Evolutionary conservation across 1,284 basidiomycete genomes (phyloP).

Genomic region (Peniophora sp.): DNA sequence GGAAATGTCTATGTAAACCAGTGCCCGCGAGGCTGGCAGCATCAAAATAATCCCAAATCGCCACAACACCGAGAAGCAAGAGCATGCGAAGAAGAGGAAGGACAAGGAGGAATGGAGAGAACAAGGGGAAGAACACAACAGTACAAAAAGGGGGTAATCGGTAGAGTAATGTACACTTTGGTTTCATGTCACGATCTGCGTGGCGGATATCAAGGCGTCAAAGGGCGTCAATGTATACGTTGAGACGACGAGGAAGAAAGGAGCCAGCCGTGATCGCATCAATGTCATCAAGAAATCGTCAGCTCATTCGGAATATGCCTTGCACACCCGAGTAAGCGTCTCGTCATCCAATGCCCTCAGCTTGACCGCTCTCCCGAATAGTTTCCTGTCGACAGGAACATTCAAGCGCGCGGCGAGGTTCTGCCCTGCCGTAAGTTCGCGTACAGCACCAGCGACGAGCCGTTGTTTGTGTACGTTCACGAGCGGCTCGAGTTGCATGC

Average conservation of each 20-base stretch:
- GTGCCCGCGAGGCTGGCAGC: too few species aligned
- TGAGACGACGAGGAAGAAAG: too few species aligned
- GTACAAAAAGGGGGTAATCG: too few species aligned
- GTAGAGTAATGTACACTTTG: too few species aligned
- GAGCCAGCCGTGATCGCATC: not conserved
- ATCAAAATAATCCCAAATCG: conserved; percentile 6
- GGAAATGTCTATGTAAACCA: conserved; percentile 5
- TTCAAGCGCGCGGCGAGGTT: conserved; percentile 68
- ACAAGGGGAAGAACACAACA: not conserved
- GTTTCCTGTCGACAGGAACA: conserved; percentile 61
- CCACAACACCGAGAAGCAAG: conserved; percentile 1
- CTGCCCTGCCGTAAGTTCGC: conserved; percentile 71
- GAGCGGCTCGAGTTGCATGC: conserved; percentile 76
- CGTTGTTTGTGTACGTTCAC: conserved; percentile 88
- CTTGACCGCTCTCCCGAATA: conserved; percentile 69
- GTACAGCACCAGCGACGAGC: conserved; percentile 68
- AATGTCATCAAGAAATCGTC: not conserved
- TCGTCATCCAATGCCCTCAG: conserved; percentile 55
- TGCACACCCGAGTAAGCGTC: conserved; percentile 38
- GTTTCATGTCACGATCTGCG: too few species aligned
- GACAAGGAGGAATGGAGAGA: not conserved
- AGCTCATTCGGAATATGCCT: conserved; percentile 23
- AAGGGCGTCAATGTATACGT: too few species aligned
- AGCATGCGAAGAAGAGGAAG: conserved; percentile 4
- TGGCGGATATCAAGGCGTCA: too few species aligned